phyloP scores from a whole-genome alignment of 176 grass and related monocot species.

The maize (Zea mays) region Zm-B73-REFERENCE-NAM-5.0 NC_050104.1:129945501-129946000 shows the following conservation, averaged over 20 bases:
- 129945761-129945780: not conserved
- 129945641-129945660: not conserved
- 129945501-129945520: not conserved
- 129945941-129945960: conserved; percentile 8
- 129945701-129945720: not conserved
- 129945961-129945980: conserved; percentile 1
- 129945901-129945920: not conserved
- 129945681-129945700: not conserved
- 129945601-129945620: not conserved
- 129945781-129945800: not conserved
- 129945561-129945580: not conserved
- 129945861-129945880: not conserved
- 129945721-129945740: not conserved
- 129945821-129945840: not conserved
- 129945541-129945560: not conserved
- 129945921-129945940: not conserved
- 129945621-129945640: not conserved
- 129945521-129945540: conserved; percentile 8
- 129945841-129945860: not conserved
- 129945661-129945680: not conserved
- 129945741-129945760: not conserved
- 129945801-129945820: not conserved
- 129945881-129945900: not conserved
- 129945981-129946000: not conserved
- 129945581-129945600: not conserved